Percentiles rank a stretch among this genome's conserved stretches.
Evolutionary conservation across 179 eudicot genomes (phyloP).

Genomic region (Spergularia azorica): DNA sequence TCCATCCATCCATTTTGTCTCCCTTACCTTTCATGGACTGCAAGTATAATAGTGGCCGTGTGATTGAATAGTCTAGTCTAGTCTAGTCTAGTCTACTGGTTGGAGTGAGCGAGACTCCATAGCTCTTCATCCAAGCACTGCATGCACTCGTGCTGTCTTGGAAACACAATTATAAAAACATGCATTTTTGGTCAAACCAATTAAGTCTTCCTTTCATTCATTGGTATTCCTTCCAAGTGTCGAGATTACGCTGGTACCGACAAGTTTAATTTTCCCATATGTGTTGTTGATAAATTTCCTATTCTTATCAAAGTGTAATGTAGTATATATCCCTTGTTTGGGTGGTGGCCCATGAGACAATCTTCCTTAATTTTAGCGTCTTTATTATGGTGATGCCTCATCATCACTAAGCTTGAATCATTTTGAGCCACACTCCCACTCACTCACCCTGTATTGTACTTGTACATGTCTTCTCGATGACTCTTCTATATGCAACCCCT

Average conservation of each 20-base stretch:
- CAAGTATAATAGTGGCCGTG: no score
- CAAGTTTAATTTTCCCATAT: no score
- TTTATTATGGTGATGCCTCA: constrained; percentile 21
- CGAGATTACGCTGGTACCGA: no score
- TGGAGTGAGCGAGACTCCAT: constrained; percentile 10
- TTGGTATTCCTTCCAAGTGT: background rate
- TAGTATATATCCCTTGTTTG: background rate
- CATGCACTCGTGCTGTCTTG: constrained; percentile 34
- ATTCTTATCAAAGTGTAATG: no score
- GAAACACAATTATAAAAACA: constrained; percentile 20
- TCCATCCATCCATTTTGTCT: no score
- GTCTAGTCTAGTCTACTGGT: background rate
- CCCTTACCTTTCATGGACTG: no score
- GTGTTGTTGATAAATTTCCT: no score
- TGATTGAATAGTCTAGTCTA: no score
- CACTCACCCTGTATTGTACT: no score
- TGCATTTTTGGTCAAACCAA: constrained; percentile 23
- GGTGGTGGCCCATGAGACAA: constrained; percentile 21
- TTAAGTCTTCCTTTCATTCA: background rate
- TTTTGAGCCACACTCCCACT: no score
- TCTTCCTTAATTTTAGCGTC: constrained; percentile 21
- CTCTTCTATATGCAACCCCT: no score
- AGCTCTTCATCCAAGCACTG: constrained; percentile 8
- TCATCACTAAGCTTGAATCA: background rate
- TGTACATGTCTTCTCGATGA: no score